Evolutionary conservation across 2,329 filamentous ascomycete genomes (phyloP), one percentile per base, ranked within the genome.

Genomic region (Xylaria digitata): DNA sequence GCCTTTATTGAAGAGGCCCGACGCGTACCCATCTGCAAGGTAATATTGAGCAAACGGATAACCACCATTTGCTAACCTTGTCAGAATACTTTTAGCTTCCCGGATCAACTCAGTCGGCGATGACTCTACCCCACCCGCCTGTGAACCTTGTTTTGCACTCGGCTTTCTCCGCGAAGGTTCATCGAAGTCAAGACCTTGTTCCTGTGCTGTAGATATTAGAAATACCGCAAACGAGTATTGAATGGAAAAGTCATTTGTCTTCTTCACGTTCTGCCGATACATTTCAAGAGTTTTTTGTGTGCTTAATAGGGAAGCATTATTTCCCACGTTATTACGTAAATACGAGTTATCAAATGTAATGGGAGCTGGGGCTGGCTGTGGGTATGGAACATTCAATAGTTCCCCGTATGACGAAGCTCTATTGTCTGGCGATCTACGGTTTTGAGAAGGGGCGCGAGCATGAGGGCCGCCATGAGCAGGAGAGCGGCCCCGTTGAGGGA

Each of bases 41-140:
- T 98, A 98, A 81, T 99, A 99, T 79, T 99, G 96, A 3, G 96
- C 96, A 79, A 97, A 98, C 0, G 96, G 96, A 78, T 97, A 97
- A 52, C 93, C 93, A 65, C 89, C 90, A 80, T 94, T 95, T 19
- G 94, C 87, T 58, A 98, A 85, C 69, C 90, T 91, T 80, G 96
- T 93, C 50, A 99, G 82, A 74, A 98, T 97, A 67, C 90, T 89
- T 76, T 93, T 92, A 66, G 96, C 94, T 84, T 99, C 96, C 42
- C 89, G 89, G 53, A 97, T 83, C 67, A 98, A 83, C 70, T 94
- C 89, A 30, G 88, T 84, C 6, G 89, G 87, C 45, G 85, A 87
- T 15, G 84, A 81, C 23, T 83, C 81, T 3, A 81, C 63, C 49
- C 60, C 68, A 30, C 73, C 71, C 45, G 71, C 70, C n/a, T 58